Percentiles rank a stretch among this genome's conserved stretches.
phyloP scores from a whole-genome alignment of 306 rosid genomes.

The Dicorynia guianensis region DNA sequence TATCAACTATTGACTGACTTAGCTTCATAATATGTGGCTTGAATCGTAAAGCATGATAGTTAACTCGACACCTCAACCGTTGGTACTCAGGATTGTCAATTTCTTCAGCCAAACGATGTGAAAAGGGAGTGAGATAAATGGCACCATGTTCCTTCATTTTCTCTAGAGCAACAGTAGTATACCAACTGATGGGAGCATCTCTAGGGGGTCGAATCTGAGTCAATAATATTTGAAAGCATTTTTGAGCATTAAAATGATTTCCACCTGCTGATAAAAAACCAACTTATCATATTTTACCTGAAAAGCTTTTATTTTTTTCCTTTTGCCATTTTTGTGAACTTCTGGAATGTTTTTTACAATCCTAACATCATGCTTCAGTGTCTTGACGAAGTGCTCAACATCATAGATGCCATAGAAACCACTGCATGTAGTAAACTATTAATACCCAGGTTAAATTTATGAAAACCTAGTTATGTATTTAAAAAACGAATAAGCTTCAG shows the following conservation, averaged over 20 bases:
- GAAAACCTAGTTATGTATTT: background rate
- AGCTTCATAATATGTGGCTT: constrained; percentile 88
- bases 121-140: constrained; percentile 94
- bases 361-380: constrained; percentile 41
- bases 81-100: constrained; percentile 91
- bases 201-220: constrained; percentile 87
- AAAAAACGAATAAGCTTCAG: background rate
- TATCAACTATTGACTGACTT: constrained; percentile 91
- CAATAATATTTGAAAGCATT: constrained; percentile 35
- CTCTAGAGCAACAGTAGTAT: constrained; percentile 75
- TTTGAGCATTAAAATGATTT: constrained; percentile 37
- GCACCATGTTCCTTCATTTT: constrained; percentile 95
- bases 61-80: constrained; percentile 94
- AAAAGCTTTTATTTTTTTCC: constrained; percentile 87
- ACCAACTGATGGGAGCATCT: constrained; percentile 94
- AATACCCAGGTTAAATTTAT: background rate
- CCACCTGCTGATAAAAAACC: constrained; percentile 22
- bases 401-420: background rate
- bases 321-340: constrained; percentile 71
- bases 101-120: constrained; percentile 99
- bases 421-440: constrained; percentile 29
- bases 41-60: constrained; percentile 93
- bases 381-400: constrained; percentile 62
- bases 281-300: constrained; percentile 62
- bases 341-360: constrained; percentile 93